These are phyloP conservation scores for Arthrobotrys pseudoclavata DNA, from an alignment of 2,329 filamentous ascomycete genomes.

Conservation along the genomic window DNA sequence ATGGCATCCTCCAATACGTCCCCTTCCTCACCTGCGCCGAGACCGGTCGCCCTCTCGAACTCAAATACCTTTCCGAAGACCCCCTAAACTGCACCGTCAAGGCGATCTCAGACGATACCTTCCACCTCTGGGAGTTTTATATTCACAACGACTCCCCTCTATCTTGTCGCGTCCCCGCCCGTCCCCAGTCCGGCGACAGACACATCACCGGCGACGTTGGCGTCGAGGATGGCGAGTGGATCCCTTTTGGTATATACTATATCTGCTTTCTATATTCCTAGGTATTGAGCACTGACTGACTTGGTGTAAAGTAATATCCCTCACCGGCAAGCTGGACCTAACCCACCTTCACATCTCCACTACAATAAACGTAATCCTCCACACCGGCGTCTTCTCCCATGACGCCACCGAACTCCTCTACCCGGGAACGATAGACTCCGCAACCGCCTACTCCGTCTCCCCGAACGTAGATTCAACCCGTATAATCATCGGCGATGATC, in stretches of 20 bases:
- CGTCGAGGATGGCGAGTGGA: slow-evolving; percentile 67
- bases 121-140: slow-evolving; percentile 95
- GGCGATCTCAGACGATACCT: slow-evolving; percentile 82
- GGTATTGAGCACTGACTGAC: too few relatives aligned
- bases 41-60: slow-evolving; percentile 82
- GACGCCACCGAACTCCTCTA: slow-evolving; percentile 48
- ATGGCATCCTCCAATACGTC: slow-evolving; percentile 86
- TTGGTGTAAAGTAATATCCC: slow-evolving; percentile 75
- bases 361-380: slow-evolving; percentile 88
- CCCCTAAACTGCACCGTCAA: slow-evolving; percentile 88
- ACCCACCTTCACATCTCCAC: slow-evolving; percentile 92
- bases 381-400: slow-evolving; percentile 68
- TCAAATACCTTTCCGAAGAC: slow-evolving; percentile 78
- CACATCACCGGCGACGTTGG: slow-evolving; percentile 69
- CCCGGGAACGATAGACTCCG: slow-evolving; percentile 84
- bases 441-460: slow-evolving; percentile 86
- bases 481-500: slow-evolving; percentile 83
- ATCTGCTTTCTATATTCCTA: not conserved
- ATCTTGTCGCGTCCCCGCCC: slow-evolving; percentile 87
- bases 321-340: slow-evolving; percentile 88
- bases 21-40: slow-evolving; percentile 93
- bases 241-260: slow-evolving; percentile 61
- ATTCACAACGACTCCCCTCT: slow-evolving; percentile 95
- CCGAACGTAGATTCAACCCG: slow-evolving; percentile 74
- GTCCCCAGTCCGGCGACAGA: slow-evolving; percentile 72